Evolutionary conservation across 805 yeast species (phyloP), one percentile per base, ranked within the genome.

Genomic region (Saturnispora kantuleensis): DNA sequence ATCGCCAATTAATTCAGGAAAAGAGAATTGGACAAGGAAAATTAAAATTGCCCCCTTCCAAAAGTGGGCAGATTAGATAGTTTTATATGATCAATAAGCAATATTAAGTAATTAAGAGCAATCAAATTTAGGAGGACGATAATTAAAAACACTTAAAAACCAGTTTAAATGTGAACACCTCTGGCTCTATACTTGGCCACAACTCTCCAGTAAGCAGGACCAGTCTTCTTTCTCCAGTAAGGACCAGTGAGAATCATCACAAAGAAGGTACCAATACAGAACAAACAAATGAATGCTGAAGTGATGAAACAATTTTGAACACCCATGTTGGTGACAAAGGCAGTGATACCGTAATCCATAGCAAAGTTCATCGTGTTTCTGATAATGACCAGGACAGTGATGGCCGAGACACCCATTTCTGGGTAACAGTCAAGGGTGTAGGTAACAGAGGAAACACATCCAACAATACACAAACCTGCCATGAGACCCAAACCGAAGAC

Each of bases 341-440:
- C 74, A 2, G 79, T 76, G 47, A 76, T 68, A 26, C 79, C 83
- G 47, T 78, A 79, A 41, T 72, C 73, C 58, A 75, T 70, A 3
- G 75, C 80, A 54, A 79, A 79, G 12, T 76, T 72, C 71, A 78
- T 71, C 13, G 72, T 62, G 56, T 77, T 77, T 57, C 84, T 68
- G 45, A 77, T 70, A 21, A 78, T 52, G 35, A 79, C 70, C 13
- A 76, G 75, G 28, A 77, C 71, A 42, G 74, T 79, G 40, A 77
- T 70, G 1, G 77, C 76, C 37, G 72, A 73, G 5, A 73, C 66
- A 33, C 71, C 71, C 63, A 76, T 56, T 45, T 75, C 77, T 45
- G 72, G 70, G 57, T 77, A 78, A 47, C 71, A 64, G 51, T 79
- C 85, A 15, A 77, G 66, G 13, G 71, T 66, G 51, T 79, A 79